Conservation (phyloP, 139 green algal genomes). For the Coelastrella sp. region DNA sequence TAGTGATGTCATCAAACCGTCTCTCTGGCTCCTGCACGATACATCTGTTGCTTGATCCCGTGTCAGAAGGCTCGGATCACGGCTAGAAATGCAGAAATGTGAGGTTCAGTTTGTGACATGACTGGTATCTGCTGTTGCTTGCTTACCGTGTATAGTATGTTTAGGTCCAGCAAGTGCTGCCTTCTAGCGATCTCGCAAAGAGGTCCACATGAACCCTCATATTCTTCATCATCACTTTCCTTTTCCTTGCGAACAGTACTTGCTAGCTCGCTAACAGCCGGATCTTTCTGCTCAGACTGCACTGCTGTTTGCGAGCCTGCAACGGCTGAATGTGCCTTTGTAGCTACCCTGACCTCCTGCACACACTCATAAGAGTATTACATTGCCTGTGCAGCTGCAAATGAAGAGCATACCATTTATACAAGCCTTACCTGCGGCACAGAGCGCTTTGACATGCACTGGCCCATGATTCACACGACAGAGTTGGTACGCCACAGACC, state of each 20-base stretch:
- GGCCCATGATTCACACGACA: not conserved
- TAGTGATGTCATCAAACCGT: slow-evolving; percentile 81
- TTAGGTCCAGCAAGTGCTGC: slow-evolving; percentile 57
- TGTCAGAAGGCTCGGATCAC: too few relatives aligned
- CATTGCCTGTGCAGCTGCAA: too few relatives aligned
- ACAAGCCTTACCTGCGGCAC: not conserved
- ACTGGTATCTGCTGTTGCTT: not conserved
- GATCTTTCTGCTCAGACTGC: slow-evolving; percentile 7
- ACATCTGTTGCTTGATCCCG: too few relatives aligned
- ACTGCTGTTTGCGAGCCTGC: not conserved
- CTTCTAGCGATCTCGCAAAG: slow-evolving; percentile 54
- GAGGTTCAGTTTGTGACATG: not conserved
- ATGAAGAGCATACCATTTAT: too few relatives aligned
- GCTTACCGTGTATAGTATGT: slow-evolving; percentile 65
- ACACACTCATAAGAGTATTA: not conserved
- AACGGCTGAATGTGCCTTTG: not conserved
- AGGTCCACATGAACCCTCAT: slow-evolving; percentile 49
- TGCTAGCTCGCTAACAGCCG: not conserved
- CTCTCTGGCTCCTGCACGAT: slow-evolving; percentile 60
- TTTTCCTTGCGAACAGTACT: not conserved
- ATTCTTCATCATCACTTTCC: slow-evolving; percentile 17
- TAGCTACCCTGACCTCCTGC: not conserved
- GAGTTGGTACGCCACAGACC: not conserved
- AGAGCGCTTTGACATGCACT: not conserved
- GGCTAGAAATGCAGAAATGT: too few relatives aligned